Evolutionary conservation across 2,329 filamentous ascomycete genomes (phyloP).

Genomic region (Xylaria sp.): DNA sequence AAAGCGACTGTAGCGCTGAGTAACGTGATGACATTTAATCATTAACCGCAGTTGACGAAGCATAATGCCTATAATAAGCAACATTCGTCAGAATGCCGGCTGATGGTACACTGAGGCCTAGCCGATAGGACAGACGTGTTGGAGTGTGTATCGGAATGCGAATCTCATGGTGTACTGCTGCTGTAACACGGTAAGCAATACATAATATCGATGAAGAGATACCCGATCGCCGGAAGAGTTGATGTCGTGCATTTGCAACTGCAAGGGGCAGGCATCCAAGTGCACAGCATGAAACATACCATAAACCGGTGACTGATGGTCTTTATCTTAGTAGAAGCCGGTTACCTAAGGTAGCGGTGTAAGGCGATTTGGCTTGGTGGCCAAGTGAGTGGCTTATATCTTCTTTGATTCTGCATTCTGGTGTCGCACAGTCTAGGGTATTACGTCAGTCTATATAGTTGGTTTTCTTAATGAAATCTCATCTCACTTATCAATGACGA

Average conservation of each 20-base stretch:
- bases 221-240: neutral
- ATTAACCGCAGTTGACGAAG: conserved; percentile 1
- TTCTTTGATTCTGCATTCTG: neutral
- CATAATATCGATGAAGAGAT: neutral
- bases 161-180: neutral
- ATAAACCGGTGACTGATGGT: neutral
- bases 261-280: conserved; percentile 2
- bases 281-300: neutral
- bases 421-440: neutral
- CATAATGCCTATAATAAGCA: neutral
- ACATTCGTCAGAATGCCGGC: conserved; percentile 9
- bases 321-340: neutral
- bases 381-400: neutral
- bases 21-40: conserved; percentile 1
- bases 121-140: neutral
- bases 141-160: neutral
- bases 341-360: neutral
- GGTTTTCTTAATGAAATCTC: neutral
- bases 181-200: neutral
- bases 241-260: conserved; percentile 7
- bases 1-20: neutral
- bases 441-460: conserved; percentile 12
- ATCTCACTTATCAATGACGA: neutral
- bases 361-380: neutral
- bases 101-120: conserved; percentile 1